Base-by-base conservation (phyloP, 2,329 filamentous ascomycete species). In the Fusarium irregulare region DNA sequence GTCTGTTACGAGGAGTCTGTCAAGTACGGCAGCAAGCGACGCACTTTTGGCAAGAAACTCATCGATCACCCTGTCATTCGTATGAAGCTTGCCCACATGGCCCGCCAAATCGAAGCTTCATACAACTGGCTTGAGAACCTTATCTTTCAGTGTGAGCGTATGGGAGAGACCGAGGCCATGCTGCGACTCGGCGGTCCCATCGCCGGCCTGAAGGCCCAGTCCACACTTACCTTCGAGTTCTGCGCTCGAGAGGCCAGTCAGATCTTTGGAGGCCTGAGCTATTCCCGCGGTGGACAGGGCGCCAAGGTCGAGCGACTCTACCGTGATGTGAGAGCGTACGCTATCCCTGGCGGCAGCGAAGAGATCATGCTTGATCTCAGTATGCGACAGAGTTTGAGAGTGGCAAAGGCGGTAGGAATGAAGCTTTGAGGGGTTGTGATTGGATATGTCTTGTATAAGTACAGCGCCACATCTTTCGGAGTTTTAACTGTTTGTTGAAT, bases 301-400 rank as follows among this genome's bases (percentile, higher is more conserved):
- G 95, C 89, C 63, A 98, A 98, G 88, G 89, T 98, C 55, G 96
- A 99, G 88, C 85, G 96, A 64, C 83, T 99, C 75, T 98, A 98
- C 82, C 88, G 96, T 68, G 96, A 99, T 80, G 96, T 98, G 18
- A 88, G 96, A 74, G 96, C 96, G 1, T 98, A 99, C 80, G 95
- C 96, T 68, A 95, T 99, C 74, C 96, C 96, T 5, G 96, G 96
- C 76, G 96, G 96, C 25, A 93, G 90, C 72, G 95, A 99, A 84
- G 96, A 99, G 87, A 99, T 99, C 72, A 99, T 99, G 96, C 84
- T 98, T 72, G 96, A 99, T 80, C 82, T 99, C 77, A 97, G 93
- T 82, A 97, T 99, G 80, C 87, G 95, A 75, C 94, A 98, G 86
- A 92, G 91, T 68, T 80, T 97, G 85, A 90, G 89, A 80, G 96